These are phyloP conservation scores for Isabelozyma heimii DNA, from an alignment of 805 yeast genomes.

Conservation along the genomic window DNA sequence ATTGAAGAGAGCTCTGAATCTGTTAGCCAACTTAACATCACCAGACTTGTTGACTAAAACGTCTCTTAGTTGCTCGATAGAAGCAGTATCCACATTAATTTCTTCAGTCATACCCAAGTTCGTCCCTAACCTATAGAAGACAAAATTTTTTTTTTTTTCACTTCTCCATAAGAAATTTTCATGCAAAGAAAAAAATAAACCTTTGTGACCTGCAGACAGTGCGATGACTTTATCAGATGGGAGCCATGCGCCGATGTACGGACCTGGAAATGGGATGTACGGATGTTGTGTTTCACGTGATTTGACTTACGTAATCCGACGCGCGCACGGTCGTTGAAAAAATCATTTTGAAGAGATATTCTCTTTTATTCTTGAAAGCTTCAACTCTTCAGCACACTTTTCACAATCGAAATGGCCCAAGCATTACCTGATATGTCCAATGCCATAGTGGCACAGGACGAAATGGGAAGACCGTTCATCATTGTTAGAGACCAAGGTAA, in stretches of 20 bases:
- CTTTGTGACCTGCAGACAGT: background rate
- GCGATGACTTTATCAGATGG: background rate
- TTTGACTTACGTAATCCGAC: background rate
- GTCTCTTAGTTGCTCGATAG: constrained; percentile 69
- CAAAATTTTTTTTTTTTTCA: constrained; percentile 4
- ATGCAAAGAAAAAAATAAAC: background rate
- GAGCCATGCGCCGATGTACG: background rate
- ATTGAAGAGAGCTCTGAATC: constrained; percentile 93
- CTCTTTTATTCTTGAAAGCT: no score
- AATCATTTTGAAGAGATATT: background rate
- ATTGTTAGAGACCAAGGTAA: constrained; percentile 82
- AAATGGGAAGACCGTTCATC: constrained; percentile 97
- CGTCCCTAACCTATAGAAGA: background rate
- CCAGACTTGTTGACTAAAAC: constrained; percentile 66
- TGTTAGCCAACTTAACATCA: constrained; percentile 68
- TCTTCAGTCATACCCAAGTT: constrained; percentile 23
- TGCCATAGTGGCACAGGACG: constrained; percentile 98
- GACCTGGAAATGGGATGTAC: background rate
- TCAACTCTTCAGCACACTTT: background rate
- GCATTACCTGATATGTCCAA: constrained; percentile 90
- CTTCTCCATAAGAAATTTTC: background rate
- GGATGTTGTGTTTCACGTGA: background rate
- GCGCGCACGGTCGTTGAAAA: background rate
- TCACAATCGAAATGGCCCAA: constrained; percentile 12
- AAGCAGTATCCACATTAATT: constrained; percentile 39